These are phyloP conservation scores for Populus ilicifolia DNA, from an alignment of 345 rosid genomes.

Conservation along the genomic window DNA sequence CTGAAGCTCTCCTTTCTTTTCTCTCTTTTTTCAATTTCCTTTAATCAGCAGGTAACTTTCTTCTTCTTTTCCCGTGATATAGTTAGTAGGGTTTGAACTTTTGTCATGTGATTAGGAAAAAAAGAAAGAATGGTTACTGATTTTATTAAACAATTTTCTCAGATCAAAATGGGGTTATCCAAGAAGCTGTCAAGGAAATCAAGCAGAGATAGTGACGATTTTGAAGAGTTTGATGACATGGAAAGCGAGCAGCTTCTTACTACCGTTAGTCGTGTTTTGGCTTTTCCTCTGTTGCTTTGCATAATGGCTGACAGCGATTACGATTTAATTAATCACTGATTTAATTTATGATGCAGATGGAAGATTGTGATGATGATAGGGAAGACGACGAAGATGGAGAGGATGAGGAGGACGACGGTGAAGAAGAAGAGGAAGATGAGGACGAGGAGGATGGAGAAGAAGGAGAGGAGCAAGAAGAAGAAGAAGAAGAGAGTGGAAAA, in stretches of 20 bases:
- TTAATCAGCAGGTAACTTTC: no score
- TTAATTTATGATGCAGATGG: neutral
- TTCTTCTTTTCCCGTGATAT: no score
- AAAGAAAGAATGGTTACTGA: no score
- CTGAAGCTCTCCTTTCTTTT: no score
- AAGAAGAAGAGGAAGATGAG: neutral
- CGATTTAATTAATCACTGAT: neutral
- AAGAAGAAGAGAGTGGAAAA: slow-evolving; percentile 7
- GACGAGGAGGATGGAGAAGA: neutral
- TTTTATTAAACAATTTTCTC: neutral
- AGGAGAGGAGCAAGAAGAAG: neutral
- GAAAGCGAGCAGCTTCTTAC: neutral
- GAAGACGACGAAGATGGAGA: neutral
- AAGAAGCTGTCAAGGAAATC: neutral
- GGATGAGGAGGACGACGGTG: neutral
- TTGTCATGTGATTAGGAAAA: no score
- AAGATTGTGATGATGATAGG: neutral
- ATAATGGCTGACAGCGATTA: neutral
- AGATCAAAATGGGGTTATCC: neutral
- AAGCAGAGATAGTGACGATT: neutral
- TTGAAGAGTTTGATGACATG: neutral
- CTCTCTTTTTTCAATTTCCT: no score
- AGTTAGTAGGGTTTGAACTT: no score
- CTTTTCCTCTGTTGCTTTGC: no score
- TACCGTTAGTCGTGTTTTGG: neutral